Conservation (phyloP, 805 yeast species). For the Ogataea zsoltii region DNA sequence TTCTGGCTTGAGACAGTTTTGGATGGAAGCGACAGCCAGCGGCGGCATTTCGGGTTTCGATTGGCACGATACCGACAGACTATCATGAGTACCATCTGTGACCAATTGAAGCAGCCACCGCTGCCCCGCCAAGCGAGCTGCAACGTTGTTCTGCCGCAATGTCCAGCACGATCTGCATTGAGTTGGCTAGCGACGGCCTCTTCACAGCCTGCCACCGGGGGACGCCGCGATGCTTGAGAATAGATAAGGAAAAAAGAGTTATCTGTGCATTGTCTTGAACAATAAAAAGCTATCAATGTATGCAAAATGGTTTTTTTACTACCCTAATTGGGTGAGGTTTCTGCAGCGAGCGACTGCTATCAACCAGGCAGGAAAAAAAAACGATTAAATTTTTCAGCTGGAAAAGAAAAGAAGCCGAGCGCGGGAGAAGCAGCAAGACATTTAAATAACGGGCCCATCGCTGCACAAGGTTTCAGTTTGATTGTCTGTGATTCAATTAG, state of each 20-base stretch:
- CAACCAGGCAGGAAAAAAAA: not conserved
- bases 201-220: not conserved
- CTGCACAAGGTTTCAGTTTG: too few species aligned
- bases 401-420: not conserved
- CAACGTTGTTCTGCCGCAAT: not conserved
- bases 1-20: too few species aligned
- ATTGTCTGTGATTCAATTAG: too few species aligned
- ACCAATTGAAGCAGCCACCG: not conserved
- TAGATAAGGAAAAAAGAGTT: not conserved
- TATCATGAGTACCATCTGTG: not conserved
- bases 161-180: not conserved
- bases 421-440: slow-evolving; percentile 1
- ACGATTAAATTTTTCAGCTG: not conserved
- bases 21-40: too few species aligned
- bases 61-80: too few species aligned
- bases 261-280: not conserved
- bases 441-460: not conserved
- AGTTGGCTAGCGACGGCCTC: not conserved
- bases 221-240: not conserved
- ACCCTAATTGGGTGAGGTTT: not conserved
- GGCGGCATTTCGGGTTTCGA: too few species aligned
- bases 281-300: not conserved
- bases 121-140: not conserved
- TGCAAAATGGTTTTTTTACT: not conserved
- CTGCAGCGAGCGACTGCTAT: slow-evolving; percentile 1